A percentile compares a stretch with the other conserved stretches of the same genome.
Conservation (phyloP, 2,329 filamentous ascomycete species). For the Diaporthe amygdali region DNA sequence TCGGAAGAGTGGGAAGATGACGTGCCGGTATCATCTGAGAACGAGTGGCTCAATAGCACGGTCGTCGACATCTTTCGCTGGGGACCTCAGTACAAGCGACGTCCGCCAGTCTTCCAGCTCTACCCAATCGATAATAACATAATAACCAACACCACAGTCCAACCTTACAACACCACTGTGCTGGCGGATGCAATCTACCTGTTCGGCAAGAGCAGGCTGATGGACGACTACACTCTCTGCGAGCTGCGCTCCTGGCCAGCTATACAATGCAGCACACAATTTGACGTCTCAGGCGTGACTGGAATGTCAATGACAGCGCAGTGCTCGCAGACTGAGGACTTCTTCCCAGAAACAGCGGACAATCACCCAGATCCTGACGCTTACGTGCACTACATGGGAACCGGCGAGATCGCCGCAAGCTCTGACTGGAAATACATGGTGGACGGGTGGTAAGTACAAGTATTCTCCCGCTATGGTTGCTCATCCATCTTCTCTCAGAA, state of each 20-base stretch:
- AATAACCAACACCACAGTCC: constrained; percentile 58
- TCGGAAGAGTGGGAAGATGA: constrained; percentile 43
- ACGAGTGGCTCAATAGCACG: constrained; percentile 58
- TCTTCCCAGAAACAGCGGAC: background rate
- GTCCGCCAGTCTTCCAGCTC: constrained; percentile 58
- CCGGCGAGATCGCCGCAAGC: constrained; percentile 34
- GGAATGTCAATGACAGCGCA: constrained; percentile 65
- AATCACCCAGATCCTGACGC: constrained; percentile 50
- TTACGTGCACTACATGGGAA: constrained; percentile 53
- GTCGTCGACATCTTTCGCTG: constrained; percentile 74
- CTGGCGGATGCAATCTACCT: constrained; percentile 67
- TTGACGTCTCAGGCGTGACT: constrained; percentile 57
- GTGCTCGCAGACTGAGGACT: constrained; percentile 49
- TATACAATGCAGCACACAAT: constrained; percentile 69
- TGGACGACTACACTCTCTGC: constrained; percentile 68
- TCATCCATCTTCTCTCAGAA: too few species aligned
- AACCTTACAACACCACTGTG: background rate
- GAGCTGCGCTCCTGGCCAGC: constrained; percentile 68
- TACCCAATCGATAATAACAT: constrained; percentile 71
- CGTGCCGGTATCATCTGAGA: constrained; percentile 38
- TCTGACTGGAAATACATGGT: constrained; percentile 62
- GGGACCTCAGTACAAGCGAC: constrained; percentile 56
- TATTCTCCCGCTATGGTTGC: too few species aligned
- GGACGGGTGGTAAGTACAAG: too few species aligned
- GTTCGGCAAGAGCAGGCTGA: constrained; percentile 54